These are phyloP conservation scores for Fusarium coicis DNA, from an alignment of 2,329 filamentous ascomycete genomes.

Conservation along the genomic window DNA sequence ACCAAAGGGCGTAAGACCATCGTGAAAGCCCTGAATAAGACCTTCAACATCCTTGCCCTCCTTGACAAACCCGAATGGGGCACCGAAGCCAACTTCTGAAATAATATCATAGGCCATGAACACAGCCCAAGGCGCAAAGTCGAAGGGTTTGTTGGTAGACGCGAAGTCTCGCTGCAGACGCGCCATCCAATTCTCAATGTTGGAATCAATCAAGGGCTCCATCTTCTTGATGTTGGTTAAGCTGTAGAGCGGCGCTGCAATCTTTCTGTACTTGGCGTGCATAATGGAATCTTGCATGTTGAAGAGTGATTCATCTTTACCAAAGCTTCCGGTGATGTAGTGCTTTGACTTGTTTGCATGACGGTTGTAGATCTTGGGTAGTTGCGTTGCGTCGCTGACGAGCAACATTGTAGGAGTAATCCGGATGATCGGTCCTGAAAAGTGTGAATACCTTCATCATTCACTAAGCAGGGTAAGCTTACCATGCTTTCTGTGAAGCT, in stretches of 20 bases:
- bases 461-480: not conserved
- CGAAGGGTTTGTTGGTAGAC: constrained; percentile 56
- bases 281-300: constrained; percentile 64
- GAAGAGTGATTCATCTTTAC: constrained; percentile 65
- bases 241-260: constrained; percentile 64
- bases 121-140: constrained; percentile 57
- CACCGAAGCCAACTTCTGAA: constrained; percentile 57
- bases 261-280: constrained; percentile 64
- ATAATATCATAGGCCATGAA: constrained; percentile 59
- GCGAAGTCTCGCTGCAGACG: constrained; percentile 60
- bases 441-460: not conserved
- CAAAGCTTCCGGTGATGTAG: constrained; percentile 68
- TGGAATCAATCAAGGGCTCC: constrained; percentile 65
- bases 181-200: constrained; percentile 61
- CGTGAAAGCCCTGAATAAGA: constrained; percentile 48
- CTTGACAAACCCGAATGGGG: constrained; percentile 58
- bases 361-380: constrained; percentile 66
- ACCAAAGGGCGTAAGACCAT: constrained; percentile 27
- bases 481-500: constrained; percentile 32
- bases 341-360: constrained; percentile 67
- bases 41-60: constrained; percentile 56
- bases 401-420: constrained; percentile 42
- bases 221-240: constrained; percentile 68
- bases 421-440: constrained; percentile 35
- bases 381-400: constrained; percentile 56